Percentiles rank a stretch among this genome's conserved stretches.
Evolutionary conservation across 2,329 filamentous ascomycete species (phyloP).

Genomic region (Fusarium virguliforme): DNA sequence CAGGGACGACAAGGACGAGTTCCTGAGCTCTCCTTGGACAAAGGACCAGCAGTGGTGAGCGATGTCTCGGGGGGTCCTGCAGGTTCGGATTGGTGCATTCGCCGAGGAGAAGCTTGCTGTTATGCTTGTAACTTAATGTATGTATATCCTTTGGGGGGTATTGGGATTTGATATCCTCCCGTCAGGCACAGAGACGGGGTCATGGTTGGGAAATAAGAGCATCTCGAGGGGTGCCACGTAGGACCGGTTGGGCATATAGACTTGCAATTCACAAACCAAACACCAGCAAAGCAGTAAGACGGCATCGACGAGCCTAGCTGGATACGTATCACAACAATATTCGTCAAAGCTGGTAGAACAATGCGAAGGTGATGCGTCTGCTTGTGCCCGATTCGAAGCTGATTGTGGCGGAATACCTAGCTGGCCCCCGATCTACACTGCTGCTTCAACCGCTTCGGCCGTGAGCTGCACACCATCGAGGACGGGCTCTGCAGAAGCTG

Average conservation of each 20-base stretch:
- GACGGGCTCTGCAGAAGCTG: conserved; percentile 14
- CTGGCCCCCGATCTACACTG: conserved; percentile 6
- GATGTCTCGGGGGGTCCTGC: background rate
- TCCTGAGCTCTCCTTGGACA: conserved; percentile 54
- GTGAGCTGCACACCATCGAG: conserved; percentile 1
- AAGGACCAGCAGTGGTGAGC: conserved; percentile 45
- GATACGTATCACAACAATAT: background rate
- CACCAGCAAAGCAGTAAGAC: conserved; percentile 1
- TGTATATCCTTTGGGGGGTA: background rate
- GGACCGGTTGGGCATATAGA: conserved; percentile 7
- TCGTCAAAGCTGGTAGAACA: background rate
- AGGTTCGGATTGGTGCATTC: background rate
- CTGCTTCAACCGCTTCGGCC: background rate
- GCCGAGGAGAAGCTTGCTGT: background rate
- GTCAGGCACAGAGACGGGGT: conserved; percentile 6
- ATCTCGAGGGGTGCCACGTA: conserved; percentile 14
- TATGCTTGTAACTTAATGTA: conserved; percentile 12
- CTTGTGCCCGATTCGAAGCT: conserved; percentile 7
- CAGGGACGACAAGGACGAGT: conserved; percentile 50
- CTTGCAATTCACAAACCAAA: conserved; percentile 13
- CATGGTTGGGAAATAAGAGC: conserved; percentile 12
- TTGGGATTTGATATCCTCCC: background rate
- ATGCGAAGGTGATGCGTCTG: background rate
- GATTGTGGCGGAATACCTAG: background rate
- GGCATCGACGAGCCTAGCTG: background rate